Percentiles rank a stretch among this genome's conserved stretches.
phyloP scores from a whole-genome alignment of 2,329 filamentous ascomycete species.

The Reticulascus tulasneorum region DNA sequence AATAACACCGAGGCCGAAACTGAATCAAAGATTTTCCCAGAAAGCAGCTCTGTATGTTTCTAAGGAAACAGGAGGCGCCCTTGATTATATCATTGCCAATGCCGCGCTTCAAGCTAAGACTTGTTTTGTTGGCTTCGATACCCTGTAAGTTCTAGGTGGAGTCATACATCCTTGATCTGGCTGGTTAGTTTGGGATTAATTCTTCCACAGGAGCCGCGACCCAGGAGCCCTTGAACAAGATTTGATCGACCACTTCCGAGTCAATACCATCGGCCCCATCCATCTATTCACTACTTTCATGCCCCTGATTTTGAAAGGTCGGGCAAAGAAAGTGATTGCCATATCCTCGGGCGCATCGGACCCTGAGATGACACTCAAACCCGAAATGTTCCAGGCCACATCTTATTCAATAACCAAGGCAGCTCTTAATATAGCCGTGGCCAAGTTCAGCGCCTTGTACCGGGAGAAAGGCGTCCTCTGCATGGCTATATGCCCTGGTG shows the following conservation, averaged over 20 bases:
- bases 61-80: conserved; percentile 28
- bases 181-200: too few species aligned
- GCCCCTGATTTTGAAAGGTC: conserved; percentile 47
- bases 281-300: conserved; percentile 50
- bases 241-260: conserved; percentile 25
- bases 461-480: conserved; percentile 38
- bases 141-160: conserved; percentile 29
- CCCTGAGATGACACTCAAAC: conserved; percentile 32
- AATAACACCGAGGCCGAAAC: too few species aligned
- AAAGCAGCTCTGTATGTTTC: conserved; percentile 15
- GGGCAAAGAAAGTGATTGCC: conserved; percentile 49
- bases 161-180: too few species aligned
- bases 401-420: conserved; percentile 15
- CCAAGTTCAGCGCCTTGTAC: conserved; percentile 8
- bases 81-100: conserved; percentile 53
- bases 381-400: conserved; percentile 26
- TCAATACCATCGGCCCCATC: conserved; percentile 49
- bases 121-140: too few species aligned
- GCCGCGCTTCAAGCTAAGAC: conserved; percentile 32
- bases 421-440: conserved; percentile 3
- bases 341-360: conserved; percentile 48
- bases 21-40: too few species aligned
- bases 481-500: conserved; percentile 47
- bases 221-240: conserved; percentile 8
- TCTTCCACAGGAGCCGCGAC: conserved; percentile 1